phyloP scores from a whole-genome alignment of 345 rosid genomes.

The Punica granatum region DNA sequence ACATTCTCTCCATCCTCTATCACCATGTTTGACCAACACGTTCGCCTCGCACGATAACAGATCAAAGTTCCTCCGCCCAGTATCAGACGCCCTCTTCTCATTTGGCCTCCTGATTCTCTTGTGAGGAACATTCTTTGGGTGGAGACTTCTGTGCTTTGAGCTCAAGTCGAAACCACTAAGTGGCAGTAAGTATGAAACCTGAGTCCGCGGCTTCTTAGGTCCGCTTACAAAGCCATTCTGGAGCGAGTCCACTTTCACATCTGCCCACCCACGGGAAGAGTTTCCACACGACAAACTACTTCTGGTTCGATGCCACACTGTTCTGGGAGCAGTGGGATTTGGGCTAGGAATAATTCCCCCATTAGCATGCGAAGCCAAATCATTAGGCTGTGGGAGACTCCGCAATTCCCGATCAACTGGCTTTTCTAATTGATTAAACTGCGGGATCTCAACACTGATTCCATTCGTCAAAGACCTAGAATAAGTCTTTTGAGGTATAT shows the following conservation, averaged over 20 bases:
- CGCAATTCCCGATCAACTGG: constrained; percentile 22
- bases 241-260: constrained; percentile 49
- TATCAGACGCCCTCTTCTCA: constrained; percentile 53
- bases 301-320: constrained; percentile 68
- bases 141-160: constrained; percentile 41
- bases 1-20: constrained; percentile 86
- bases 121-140: constrained; percentile 52
- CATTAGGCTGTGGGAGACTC: constrained; percentile 34
- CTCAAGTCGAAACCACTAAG: constrained; percentile 53
- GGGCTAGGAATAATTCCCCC: constrained; percentile 55
- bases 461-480: constrained; percentile 23
- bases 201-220: constrained; percentile 85
- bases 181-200: constrained; percentile 79
- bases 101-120: constrained; percentile 73
- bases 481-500: constrained; percentile 26
- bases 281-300: constrained; percentile 38
- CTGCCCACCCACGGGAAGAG: constrained; percentile 65
- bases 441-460: constrained; percentile 54
- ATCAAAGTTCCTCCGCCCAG: constrained; percentile 54
- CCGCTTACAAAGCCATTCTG: constrained; percentile 62
- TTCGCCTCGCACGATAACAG: constrained; percentile 64
- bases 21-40: constrained; percentile 59
- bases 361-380: constrained; percentile 47
- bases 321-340: constrained; percentile 86
- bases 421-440: constrained; percentile 29